phyloP scores from a whole-genome alignment of 768 basidiomycete species.

The Termitomyces sp. region DNA sequence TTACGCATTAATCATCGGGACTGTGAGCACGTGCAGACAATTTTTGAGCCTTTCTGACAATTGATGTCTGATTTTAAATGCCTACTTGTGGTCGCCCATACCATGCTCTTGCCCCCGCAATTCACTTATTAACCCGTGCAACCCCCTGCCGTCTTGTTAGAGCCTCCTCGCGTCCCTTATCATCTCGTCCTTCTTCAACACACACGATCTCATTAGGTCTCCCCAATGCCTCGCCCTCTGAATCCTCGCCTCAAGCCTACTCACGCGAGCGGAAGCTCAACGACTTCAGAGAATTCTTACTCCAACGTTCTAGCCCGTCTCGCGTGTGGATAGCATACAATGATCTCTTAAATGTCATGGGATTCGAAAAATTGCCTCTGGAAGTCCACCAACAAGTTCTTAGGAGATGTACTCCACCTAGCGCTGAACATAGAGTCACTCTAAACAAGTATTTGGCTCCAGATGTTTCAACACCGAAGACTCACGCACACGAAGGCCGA shows the following conservation, averaged over 20 bases:
- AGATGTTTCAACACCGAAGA: constrained; percentile 26
- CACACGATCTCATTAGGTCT: constrained; percentile 6
- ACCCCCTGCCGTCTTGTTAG: constrained; percentile 1
- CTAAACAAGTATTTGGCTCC: constrained; percentile 35
- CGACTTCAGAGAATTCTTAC: constrained; percentile 27
- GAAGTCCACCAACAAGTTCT: constrained; percentile 66
- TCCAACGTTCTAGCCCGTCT: constrained; percentile 31
- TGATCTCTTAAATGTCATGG: constrained; percentile 45
- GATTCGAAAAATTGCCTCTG: constrained; percentile 47
- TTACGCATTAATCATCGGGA: too few species aligned
- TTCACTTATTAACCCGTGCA: constrained; percentile 13
- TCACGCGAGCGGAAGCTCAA: constrained; percentile 14
- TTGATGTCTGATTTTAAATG: constrained; percentile 15
- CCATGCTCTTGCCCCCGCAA: constrained; percentile 12
- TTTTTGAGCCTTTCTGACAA: constrained; percentile 2
- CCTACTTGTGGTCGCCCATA: constrained; percentile 15
- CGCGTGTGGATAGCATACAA: constrained; percentile 63
- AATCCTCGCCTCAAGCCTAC: constrained; percentile 7
- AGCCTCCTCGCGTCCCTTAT: neutral
- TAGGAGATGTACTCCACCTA: constrained; percentile 53
- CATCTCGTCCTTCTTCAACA: constrained; percentile 9
- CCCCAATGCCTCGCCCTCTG: constrained; percentile 1
- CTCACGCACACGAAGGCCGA: constrained; percentile 60
- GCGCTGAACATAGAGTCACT: constrained; percentile 36
- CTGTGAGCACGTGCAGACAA: constrained; percentile 5